Evolutionary conservation across 768 basidiomycete genomes (phyloP).

Genomic region (Daedaleopsis nitida): DNA sequence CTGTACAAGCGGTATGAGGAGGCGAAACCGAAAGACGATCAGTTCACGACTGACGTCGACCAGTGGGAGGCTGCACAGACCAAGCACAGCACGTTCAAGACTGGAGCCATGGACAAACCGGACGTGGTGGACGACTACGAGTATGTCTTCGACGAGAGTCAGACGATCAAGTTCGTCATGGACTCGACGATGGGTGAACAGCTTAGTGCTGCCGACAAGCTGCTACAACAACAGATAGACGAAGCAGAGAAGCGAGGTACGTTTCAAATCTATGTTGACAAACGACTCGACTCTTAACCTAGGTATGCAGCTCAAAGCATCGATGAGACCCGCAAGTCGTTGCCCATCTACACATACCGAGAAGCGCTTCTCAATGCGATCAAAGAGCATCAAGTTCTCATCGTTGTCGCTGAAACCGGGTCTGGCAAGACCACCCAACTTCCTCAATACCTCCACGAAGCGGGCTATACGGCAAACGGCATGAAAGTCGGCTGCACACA

Average conservation of each 20-base stretch:
- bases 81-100: slow-evolving; percentile 83
- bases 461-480: slow-evolving; percentile 88
- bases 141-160: slow-evolving; percentile 97
- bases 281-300: slow-evolving; percentile 5
- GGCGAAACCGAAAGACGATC: slow-evolving; percentile 85
- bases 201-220: slow-evolving; percentile 83
- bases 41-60: slow-evolving; percentile 96
- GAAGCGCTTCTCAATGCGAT: slow-evolving; percentile 89
- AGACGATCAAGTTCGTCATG: slow-evolving; percentile 95
- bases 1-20: slow-evolving; percentile 96
- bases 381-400: slow-evolving; percentile 89
- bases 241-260: slow-evolving; percentile 88
- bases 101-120: slow-evolving; percentile 88
- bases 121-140: slow-evolving; percentile 87
- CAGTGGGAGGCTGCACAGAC: slow-evolving; percentile 97
- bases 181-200: slow-evolving; percentile 69
- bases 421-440: slow-evolving; percentile 99
- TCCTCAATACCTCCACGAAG: slow-evolving; percentile 97
- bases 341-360: slow-evolving; percentile 91
- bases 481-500: slow-evolving; percentile 95
- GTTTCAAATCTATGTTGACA: slow-evolving; percentile 24
- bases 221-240: slow-evolving; percentile 85
- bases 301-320: slow-evolving; percentile 70
- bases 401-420: slow-evolving; percentile 97
- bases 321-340: slow-evolving; percentile 89